Base-by-base conservation (phyloP, 140 eudicot genomes). In the Bidens hawaiensis region DNA sequence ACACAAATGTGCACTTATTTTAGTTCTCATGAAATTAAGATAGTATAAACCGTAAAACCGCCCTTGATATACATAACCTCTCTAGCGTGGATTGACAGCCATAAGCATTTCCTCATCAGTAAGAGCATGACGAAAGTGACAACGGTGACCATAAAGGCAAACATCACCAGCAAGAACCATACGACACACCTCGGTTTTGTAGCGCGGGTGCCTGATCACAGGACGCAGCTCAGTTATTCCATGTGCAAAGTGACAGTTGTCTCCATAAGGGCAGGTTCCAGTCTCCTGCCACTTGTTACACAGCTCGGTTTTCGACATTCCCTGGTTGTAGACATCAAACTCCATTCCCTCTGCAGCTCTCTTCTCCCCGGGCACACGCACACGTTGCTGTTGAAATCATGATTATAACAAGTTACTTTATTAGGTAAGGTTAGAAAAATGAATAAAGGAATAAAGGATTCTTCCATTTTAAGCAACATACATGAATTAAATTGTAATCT, bases 221-320 rank as follows among this genome's bases (percentile, higher is more conserved):
- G 97, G 97, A 9, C 95, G 81, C 59, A 90, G 83, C 82, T 90
- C 97, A 17, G 73, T 31, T 50, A 86, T 67, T 62, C 97, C 97
- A 40, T 90, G 97, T n/a, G 97, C 97, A 23, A 86, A 90, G 42
- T 79, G 95, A 40, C 97, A 90, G 36, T 77, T 81, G 38, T 83
- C 86, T 3, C 87, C 90, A 28, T 90, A 90, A 26, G 97, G 95
- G 54, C 97, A 90, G 25, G 74, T 57, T 26, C 97, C 94, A 1
- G 85, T 81, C 76, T 90, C 95, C 69, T 90, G 85, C 97, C 97
- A 90, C 60, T 90, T 90, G 85, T 90, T 86, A 71, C 97, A 90
- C 66, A 90, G 71, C 82, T 90, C 97, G 1, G 97, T 90, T 55
- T 90, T 90, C n/a, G 78, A 59, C 95, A 86, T 90, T 15, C 97